Base-by-base conservation (phyloP, 805 yeast species). In the Saccharomycopsis fodiens region DNA sequence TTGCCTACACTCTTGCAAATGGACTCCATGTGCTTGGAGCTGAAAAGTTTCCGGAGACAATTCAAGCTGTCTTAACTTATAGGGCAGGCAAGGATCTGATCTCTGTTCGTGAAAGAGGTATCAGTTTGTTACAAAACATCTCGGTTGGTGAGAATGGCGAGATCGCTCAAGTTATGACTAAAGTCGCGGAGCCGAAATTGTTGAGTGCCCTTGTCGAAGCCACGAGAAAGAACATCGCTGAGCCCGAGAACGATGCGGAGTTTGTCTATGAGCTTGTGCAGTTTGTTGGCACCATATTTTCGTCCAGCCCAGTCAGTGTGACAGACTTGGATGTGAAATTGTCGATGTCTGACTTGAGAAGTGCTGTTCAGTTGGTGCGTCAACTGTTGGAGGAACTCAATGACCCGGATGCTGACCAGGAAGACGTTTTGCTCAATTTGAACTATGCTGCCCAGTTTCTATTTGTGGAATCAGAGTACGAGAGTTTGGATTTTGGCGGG, bases 1-100 rank as follows among this genome's bases (percentile, higher is more conserved):
- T 46, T 7, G 53, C 50, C 5, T 34, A 50, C 21, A 46, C 42
- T 40, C 41, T 43, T 34, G 17, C 27, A 3, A 50, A 50, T 36
- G 22, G 53, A 30, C 25, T 43, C n/a, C n/a, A 32, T 22, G 39
- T 48, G 21, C 15, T 30, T 17, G 13, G 23, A 8, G 34, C 22
- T 6, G 12, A 15, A 4, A 7, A 1, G 22, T 45, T 41, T 30
- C 23, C 22, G 15, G n/a, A n/a, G 22, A 43, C 40, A 4, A 13
- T 45, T 7, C 10, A 10, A 25, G 10, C 10, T 7, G 29, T 41
- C 19, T 35, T 45, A 25, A 22, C 17, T 13, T 22, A 10, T 20
- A 41, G 23, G 4, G 41, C 31, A 13, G 19, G 17, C 4, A 10
- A 40, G 16, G 16, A 15, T 10, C 17, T 35, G 12, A 22, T 35